Evolutionary conservation across 2,329 filamentous ascomycete species (phyloP), one percentile per base, ranked within the genome.

Genomic region (Ceratocystis huliohia): DNA sequence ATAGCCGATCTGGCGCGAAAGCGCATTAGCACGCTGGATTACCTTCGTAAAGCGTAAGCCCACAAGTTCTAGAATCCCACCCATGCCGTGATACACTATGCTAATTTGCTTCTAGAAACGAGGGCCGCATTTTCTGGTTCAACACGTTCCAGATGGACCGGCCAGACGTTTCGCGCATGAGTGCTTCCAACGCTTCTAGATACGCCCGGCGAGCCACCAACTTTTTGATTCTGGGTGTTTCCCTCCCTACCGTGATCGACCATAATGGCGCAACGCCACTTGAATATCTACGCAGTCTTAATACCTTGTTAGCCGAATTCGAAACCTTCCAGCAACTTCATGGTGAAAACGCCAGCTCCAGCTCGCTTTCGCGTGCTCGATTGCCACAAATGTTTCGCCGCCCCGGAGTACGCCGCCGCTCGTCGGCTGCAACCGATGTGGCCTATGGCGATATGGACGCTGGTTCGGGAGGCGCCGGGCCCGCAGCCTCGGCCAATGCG

Each of bases 51-150:
- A 78, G 88, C 91, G 91, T 96, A 78, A 71, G 89, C 82, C 15
- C 13, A 6, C 5, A 20, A 44, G 45, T 17, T 10, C 25, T 33
- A 33, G 6, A 30, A 33, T 33, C 13, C 53, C 46, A 61, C 25
- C 37, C 30, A 41, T 8, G 22, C 50, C 8, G 13, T 25, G 7
- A 28, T 53, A 8, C 4, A 53, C 25, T 3, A 53, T 15, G 8
- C 25, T 25, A 56, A 46, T 48, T 30, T 46, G 28, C 41, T 20
- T 25, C 48, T 17, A 96, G 91, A 33, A 92, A 99, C 74, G 91
- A 96, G 77, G 92, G 93, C 68, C 87, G 91, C 67, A 86, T 96
- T 53, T 97, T 96, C 79, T 97, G 94, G 92, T 96, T 97, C 80
- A 96, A 96, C 77, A 96, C 94, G 0, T 84, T 96, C 68, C 88